These are phyloP conservation scores for Psilocybe sp. DNA, from an alignment of 768 basidiomycete species.

Conservation along the genomic window DNA sequence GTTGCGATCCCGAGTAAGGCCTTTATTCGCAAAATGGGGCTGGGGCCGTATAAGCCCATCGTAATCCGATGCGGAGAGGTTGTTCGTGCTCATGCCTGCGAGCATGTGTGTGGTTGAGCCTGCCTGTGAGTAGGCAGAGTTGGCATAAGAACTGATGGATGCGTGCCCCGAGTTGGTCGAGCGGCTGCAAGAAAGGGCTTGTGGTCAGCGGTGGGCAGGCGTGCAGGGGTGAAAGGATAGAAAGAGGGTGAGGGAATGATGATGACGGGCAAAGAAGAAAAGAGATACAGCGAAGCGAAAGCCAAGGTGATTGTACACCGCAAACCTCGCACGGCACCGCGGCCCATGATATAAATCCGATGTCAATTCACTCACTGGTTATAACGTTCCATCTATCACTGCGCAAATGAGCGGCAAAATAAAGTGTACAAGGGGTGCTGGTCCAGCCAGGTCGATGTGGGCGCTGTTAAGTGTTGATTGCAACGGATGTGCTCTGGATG, in stretches of 20 bases:
- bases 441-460: no score
- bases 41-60: constrained; percentile 39
- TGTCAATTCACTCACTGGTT: no score
- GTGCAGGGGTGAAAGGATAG: background rate
- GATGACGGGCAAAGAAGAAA: background rate
- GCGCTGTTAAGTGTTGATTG: no score
- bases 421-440: no score
- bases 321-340: no score
- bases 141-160: constrained; percentile 29
- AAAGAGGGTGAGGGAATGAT: background rate
- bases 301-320: no score
- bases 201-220: no score
- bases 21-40: constrained; percentile 30
- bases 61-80: constrained; percentile 20
- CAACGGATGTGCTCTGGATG: no score
- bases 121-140: constrained; percentile 43
- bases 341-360: no score
- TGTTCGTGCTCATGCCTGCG: constrained; percentile 19
- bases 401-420: no score
- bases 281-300: background rate
- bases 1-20: constrained; percentile 4
- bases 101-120: constrained; percentile 49
- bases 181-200: no score
- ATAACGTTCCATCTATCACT: no score
- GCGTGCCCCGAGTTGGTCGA: constrained; percentile 24